Conservation (phyloP, 495 filamentous ascomycete species). For the Lophium mytilinum region DNA sequence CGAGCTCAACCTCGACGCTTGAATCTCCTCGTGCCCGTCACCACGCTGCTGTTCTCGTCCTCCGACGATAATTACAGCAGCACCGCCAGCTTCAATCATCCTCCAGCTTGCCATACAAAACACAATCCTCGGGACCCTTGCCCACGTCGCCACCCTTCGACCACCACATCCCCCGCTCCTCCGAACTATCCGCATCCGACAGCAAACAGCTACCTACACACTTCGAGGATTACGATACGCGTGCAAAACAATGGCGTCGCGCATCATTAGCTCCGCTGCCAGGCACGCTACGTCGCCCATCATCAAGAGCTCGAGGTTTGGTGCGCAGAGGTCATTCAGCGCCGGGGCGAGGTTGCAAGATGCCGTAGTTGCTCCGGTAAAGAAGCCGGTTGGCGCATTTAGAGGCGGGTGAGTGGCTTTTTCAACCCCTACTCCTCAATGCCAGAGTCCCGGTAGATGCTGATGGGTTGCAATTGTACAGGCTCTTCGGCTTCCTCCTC, state of each 20-base stretch:
- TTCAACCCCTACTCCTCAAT: not conserved
- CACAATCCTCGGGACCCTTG: not conserved
- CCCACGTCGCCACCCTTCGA: not conserved
- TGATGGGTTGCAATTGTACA: conserved; percentile 30
- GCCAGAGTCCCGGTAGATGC: not conserved
- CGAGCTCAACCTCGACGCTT: no score
- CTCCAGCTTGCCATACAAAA: not conserved
- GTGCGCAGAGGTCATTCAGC: conserved; percentile 15
- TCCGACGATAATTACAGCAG: no score
- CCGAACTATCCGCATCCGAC: not conserved
- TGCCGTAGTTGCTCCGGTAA: conserved; percentile 46
- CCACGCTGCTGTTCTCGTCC: no score
- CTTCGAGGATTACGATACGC: not conserved
- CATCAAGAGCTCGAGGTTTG: not conserved
- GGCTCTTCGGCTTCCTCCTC: conserved; percentile 88
- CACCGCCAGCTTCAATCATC: not conserved
- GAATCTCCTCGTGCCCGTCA: no score
- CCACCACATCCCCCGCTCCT: not conserved
- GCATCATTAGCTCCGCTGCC: conserved; percentile 34
- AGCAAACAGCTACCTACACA: not conserved
- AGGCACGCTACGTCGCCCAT: conserved; percentile 17
- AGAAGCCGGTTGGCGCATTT: conserved; percentile 84
- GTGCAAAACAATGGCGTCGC: conserved; percentile 39
- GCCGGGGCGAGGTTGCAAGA: conserved; percentile 9
- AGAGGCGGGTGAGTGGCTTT: conserved; percentile 69